A percentile compares a stretch with the other conserved stretches of the same genome.
These are phyloP conservation scores for Cyberlindnera mississippiensis DNA, from an alignment of 805 yeast genomes.

Conservation along the genomic window DNA sequence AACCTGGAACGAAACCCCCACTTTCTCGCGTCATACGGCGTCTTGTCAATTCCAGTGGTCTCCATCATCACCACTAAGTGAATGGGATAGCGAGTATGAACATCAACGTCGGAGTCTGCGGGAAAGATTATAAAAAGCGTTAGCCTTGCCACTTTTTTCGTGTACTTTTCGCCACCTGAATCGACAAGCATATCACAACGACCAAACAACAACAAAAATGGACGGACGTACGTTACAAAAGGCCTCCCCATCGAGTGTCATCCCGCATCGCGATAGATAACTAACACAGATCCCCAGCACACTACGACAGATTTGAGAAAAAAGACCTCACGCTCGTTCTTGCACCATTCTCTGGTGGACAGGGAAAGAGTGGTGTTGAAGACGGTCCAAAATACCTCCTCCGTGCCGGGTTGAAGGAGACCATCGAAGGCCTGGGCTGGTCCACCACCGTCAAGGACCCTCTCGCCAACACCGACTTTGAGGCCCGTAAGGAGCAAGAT, in stretches of 20 bases:
- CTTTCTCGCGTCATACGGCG: background rate
- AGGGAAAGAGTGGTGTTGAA: conserved; percentile 90
- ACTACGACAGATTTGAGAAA: conserved; percentile 51
- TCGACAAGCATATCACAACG: background rate
- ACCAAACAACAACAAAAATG: conserved; percentile 2
- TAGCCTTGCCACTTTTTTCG: conserved; percentile 1
- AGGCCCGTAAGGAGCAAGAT: conserved; percentile 34
- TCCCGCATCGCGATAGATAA: background rate
- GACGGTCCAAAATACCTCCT: conserved; percentile 83
- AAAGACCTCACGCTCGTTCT: conserved; percentile 65
- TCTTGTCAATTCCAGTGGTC: background rate
- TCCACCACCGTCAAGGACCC: conserved; percentile 49
- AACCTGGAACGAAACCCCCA: background rate
- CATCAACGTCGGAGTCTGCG: conserved; percentile 7
- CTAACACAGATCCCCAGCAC: conserved; percentile 16
- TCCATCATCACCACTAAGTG: conserved; percentile 24
- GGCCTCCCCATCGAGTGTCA: no score
- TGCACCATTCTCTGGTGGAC: conserved; percentile 97
- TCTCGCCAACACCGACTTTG: conserved; percentile 44
- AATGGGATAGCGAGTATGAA: conserved; percentile 27
- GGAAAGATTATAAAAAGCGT: conserved; percentile 7
- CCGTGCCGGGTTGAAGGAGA: conserved; percentile 62
- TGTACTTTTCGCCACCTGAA: background rate
- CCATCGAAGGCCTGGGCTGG: conserved; percentile 75
- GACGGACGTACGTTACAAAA: conserved; percentile 10